phyloP scores from a whole-genome alignment of 768 basidiomycete genomes.

The Rhodotorula graminis region DNA sequence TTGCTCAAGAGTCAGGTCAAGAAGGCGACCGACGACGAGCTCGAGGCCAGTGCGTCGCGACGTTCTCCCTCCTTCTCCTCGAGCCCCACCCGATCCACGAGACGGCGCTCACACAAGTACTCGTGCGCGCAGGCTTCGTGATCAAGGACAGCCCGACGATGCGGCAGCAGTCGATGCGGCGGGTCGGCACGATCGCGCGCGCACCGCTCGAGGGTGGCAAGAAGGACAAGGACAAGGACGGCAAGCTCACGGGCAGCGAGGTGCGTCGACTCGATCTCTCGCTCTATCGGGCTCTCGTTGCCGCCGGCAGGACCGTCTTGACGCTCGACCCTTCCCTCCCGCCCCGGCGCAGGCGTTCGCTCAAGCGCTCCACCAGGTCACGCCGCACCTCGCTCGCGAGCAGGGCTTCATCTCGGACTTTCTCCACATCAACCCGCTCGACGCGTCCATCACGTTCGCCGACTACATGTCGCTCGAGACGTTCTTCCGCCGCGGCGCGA shows the following conservation, averaged over 20 bases:
- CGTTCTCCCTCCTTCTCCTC: neutral
- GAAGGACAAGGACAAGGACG: slow-evolving; percentile 52
- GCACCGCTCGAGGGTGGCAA: slow-evolving; percentile 53
- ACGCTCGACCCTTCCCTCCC: neutral
- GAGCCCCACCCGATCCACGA: too few species aligned
- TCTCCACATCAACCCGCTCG: slow-evolving; percentile 80
- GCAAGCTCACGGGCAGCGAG: slow-evolving; percentile 64
- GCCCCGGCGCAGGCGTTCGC: slow-evolving; percentile 60
- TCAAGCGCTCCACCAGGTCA: slow-evolving; percentile 68
- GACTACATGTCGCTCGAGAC: slow-evolving; percentile 91
- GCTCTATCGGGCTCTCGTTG: neutral
- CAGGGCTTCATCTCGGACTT: slow-evolving; percentile 86
- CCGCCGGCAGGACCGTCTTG: neutral
- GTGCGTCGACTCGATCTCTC: slow-evolving; percentile 48
- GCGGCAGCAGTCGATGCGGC: slow-evolving; percentile 55
- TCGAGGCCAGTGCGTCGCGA: slow-evolving; percentile 59
- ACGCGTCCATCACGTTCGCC: slow-evolving; percentile 70
- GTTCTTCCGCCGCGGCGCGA: slow-evolving; percentile 90
- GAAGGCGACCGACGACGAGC: slow-evolving; percentile 66
- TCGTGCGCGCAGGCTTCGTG: slow-evolving; percentile 11
- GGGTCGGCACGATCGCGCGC: slow-evolving; percentile 80
- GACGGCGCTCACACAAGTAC: neutral
- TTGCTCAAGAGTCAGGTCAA: slow-evolving; percentile 60
- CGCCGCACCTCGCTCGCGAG: slow-evolving; percentile 71
- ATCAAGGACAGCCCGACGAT: slow-evolving; percentile 25